A percentile compares a stretch with the other conserved stretches of the same genome.
These are phyloP conservation scores for Cerrena zonata DNA, from an alignment of 1,284 basidiomycete species.

Conservation along the genomic window DNA sequence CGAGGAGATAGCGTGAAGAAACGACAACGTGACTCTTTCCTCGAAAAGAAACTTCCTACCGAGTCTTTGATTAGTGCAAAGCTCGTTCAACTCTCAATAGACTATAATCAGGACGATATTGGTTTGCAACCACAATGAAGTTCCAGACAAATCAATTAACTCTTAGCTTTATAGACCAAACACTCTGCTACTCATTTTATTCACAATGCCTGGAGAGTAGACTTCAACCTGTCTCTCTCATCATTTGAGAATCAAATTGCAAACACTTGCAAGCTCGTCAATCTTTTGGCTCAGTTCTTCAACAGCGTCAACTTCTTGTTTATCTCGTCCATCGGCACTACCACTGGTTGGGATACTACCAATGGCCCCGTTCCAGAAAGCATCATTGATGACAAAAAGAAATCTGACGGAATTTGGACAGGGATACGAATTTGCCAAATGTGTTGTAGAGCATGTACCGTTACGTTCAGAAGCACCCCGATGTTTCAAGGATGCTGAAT, in stretches of 20 bases:
- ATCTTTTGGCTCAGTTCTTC: slow-evolving; percentile 19
- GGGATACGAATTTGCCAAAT: slow-evolving; percentile 14
- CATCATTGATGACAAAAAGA: slow-evolving; percentile 6
- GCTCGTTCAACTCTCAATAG: slow-evolving; percentile 26
- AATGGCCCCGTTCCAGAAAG: slow-evolving; percentile 14
- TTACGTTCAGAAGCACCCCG: background rate
- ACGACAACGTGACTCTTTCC: slow-evolving; percentile 26
- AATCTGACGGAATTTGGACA: slow-evolving; percentile 1
- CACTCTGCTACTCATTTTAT: slow-evolving; percentile 17
- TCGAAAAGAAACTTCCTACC: slow-evolving; percentile 27
- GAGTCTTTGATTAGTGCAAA: slow-evolving; percentile 25
- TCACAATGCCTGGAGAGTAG: slow-evolving; percentile 27
- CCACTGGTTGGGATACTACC: slow-evolving; percentile 9
- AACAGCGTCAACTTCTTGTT: slow-evolving; percentile 8
- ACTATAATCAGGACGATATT: slow-evolving; percentile 19
- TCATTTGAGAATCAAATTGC: slow-evolving; percentile 28
- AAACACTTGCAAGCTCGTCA: slow-evolving; percentile 22
- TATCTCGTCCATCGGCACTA: slow-evolving; percentile 12
- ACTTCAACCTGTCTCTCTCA: slow-evolving; percentile 30
- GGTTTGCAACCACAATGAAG: no score
- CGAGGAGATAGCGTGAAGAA: slow-evolving; percentile 2
- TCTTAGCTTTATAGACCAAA: slow-evolving; percentile 8
- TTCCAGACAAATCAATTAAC: no score
- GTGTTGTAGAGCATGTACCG: slow-evolving; percentile 12
- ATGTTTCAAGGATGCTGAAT: background rate